These are phyloP conservation scores for Penicillium sp. DNA, from an alignment of 2,329 filamentous ascomycete species.

Conservation along the genomic window DNA sequence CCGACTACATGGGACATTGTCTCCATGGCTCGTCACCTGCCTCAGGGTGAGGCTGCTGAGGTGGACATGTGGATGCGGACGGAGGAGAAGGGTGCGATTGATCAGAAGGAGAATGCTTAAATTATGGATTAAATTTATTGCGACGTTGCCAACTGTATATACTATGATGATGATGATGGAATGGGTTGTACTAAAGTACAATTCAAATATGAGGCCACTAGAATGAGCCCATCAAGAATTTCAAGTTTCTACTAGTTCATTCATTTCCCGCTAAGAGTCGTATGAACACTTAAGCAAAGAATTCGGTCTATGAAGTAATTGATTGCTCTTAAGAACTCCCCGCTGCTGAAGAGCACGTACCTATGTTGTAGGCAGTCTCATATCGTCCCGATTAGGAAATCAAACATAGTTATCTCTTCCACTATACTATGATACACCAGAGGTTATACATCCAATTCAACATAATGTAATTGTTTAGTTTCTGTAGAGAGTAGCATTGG, in stretches of 20 bases:
- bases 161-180: constrained; percentile 1
- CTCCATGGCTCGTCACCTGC: constrained; percentile 18
- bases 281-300: background rate
- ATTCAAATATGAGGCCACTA: background rate
- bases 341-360: no score
- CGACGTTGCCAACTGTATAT: constrained; percentile 2
- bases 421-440: background rate
- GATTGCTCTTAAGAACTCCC: background rate
- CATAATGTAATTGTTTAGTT: background rate
- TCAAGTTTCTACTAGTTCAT: background rate
- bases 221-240: background rate
- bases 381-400: background rate
- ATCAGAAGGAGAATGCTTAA: constrained; percentile 16
- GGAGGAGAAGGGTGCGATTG: constrained; percentile 15
- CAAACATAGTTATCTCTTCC: background rate
- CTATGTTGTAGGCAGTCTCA: background rate
- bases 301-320: background rate
- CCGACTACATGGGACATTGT: constrained; percentile 19
- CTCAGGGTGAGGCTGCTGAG: constrained; percentile 18
- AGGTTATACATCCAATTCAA: background rate
- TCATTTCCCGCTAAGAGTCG: background rate
- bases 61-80: constrained; percentile 14
- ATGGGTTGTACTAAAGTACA: background rate
- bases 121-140: background rate
- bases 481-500: background rate